A percentile compares a stretch with the other conserved stretches of the same genome.
phyloP scores from a whole-genome alignment of 2,329 filamentous ascomycete genomes.

The Neurospora sp. region DNA sequence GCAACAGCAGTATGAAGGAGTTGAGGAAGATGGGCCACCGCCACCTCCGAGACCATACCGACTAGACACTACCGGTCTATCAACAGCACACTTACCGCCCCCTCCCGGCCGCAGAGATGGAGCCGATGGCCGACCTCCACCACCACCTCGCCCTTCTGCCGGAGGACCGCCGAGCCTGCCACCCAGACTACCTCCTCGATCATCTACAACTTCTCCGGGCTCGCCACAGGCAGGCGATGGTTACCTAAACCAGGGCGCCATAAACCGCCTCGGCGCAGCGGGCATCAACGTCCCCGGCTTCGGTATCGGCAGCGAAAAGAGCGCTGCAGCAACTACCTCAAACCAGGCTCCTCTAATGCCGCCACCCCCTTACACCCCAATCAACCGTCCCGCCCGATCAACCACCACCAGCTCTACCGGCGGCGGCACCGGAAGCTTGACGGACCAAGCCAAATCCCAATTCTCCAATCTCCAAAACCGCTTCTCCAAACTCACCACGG shows the following conservation, averaged over 20 bases:
- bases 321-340: constrained; percentile 14
- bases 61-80: constrained; percentile 60
- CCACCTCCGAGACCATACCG: constrained; percentile 56
- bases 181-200: constrained; percentile 65
- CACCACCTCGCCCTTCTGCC: constrained; percentile 7
- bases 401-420: background rate
- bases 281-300: constrained; percentile 72
- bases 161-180: constrained; percentile 45
- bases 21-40: constrained; percentile 26
- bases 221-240: constrained; percentile 30
- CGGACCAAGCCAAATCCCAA: constrained; percentile 13
- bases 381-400: constrained; percentile 36
- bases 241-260: constrained; percentile 45
- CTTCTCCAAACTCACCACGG: background rate
- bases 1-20: constrained; percentile 17
- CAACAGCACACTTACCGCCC: constrained; percentile 58
- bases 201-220: constrained; percentile 33
- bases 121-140: constrained; percentile 23
- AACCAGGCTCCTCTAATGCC: constrained; percentile 9
- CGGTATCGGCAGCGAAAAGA: constrained; percentile 48
- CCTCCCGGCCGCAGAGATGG: constrained; percentile 51
- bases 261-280: constrained; percentile 58
- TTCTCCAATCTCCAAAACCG: background rate
- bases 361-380: constrained; percentile 8
- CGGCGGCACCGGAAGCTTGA: constrained; percentile 25